Conservation (phyloP, 1,284 basidiomycete species). For the Amylostereum areolatum region DNA sequence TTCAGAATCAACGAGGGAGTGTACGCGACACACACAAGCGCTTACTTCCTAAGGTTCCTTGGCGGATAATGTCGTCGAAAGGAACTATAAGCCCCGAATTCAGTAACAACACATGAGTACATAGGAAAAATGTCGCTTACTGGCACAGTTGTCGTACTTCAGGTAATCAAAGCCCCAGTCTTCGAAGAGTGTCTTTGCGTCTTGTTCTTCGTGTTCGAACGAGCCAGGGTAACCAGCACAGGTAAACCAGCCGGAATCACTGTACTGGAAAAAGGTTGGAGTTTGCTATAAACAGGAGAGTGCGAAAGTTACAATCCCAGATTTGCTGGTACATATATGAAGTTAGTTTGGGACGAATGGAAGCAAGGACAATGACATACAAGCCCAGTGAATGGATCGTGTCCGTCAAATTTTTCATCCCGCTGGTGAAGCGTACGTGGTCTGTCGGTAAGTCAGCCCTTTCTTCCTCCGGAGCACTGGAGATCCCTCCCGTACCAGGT, state of each 20-base stretch:
- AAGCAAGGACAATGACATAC: constrained; percentile 24
- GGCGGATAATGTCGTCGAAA: constrained; percentile 37
- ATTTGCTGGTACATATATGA: constrained; percentile 18
- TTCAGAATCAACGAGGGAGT: background rate
- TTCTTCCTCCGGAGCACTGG: background rate
- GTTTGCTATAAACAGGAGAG: background rate
- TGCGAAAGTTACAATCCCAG: constrained; percentile 24
- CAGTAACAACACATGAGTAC: background rate
- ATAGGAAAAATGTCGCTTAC: constrained; percentile 19
- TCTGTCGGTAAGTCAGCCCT: constrained; percentile 14
- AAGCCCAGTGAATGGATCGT: constrained; percentile 41
- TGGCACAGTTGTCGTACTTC: constrained; percentile 50
- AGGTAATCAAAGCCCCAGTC: constrained; percentile 50
- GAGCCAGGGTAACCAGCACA: constrained; percentile 47
- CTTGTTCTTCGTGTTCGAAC: constrained; percentile 41
- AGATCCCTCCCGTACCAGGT: constrained; percentile 18
- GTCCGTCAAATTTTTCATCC: constrained; percentile 40
- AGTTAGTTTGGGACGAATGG: constrained; percentile 2
- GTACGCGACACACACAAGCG: constrained; percentile 4
- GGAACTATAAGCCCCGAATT: constrained; percentile 30
- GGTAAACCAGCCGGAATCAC: constrained; percentile 49
- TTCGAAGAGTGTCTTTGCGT: constrained; percentile 36
- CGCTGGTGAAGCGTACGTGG: constrained; percentile 29
- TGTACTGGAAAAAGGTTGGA: constrained; percentile 28
- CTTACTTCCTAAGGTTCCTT: constrained; percentile 45